Evolutionary conservation across 345 rosid genomes (phyloP), one percentile per base, ranked within the genome.

Genomic region (Excoecaria cochinchinensis): DNA sequence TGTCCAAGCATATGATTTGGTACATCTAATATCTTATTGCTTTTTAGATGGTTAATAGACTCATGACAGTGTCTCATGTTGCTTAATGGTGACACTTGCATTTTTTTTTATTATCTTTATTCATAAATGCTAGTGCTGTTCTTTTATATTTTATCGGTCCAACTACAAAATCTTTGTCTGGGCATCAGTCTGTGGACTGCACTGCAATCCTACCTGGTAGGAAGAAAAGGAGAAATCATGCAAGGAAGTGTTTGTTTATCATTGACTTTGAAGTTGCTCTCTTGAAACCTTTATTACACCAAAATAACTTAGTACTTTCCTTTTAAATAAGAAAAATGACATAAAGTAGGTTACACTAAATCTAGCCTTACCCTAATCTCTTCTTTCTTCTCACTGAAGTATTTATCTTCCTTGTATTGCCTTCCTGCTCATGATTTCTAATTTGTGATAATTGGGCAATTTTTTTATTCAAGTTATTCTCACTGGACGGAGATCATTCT

Each of bases 1-100:
- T 84, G 79, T 83, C 74, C 99, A 95, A 71, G 93, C 95, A 7
- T 95, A 95, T 86, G 99, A 93, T 87, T 82, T 95, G 91, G 99
- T 93, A 87, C 50, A 79, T 75, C 5, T 31, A 42, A 58, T 64
- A 60, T 48, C 25, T 40, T 31, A 16, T 4, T 19, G 71, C 71
- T 39, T 10, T 19, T 3, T 64, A 24, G 21, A 64, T 68, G 38
- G 24, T 48, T 73, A 59, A 14, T 15, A 59, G 21, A 55, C 36
- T 71, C 11, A n/a, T 38, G 55, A 17, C 31, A 44, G 55, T 52
- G 5, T 38, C n/a, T 52, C n/a, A 50, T 31, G 44, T 31, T 2
- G 16, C 12, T 22, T 17, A 24, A 15, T 52, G 44, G n/a, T 14
- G 7, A 46, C 22, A 3, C 50, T 6, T 16, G 16, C 2, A 0